These are phyloP conservation scores for Lithohypha guttulata DNA, from an alignment of 2,329 filamentous ascomycete species.

Conservation along the genomic window DNA sequence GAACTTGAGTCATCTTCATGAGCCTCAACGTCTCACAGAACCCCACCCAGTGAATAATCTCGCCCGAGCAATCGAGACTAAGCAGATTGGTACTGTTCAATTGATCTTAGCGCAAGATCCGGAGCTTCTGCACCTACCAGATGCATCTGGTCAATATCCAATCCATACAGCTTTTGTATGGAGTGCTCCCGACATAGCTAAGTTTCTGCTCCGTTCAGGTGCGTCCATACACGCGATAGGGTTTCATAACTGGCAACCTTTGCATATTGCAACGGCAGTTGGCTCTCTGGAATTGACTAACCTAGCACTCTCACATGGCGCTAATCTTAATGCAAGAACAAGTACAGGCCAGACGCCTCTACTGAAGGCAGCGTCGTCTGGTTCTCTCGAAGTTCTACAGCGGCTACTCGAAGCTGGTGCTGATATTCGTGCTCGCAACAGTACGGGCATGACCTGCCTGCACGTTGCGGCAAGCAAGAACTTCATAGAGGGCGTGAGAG, in stretches of 20 bases:
- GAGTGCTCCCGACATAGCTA: slow-evolving; percentile 10
- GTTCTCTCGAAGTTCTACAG: slow-evolving; percentile 16
- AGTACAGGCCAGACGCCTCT: slow-evolving; percentile 17
- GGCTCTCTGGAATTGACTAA: slow-evolving; percentile 17
- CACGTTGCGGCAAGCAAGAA: slow-evolving; percentile 32
- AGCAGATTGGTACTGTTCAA: slow-evolving; percentile 11
- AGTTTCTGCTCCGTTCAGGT: slow-evolving; percentile 17
- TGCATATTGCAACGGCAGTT: slow-evolving; percentile 21
- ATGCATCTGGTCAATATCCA: slow-evolving; percentile 18
- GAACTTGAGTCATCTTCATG: slow-evolving; percentile 10
- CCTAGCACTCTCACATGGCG: slow-evolving; percentile 14
- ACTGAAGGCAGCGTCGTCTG: slow-evolving; percentile 18
- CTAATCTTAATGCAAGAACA: slow-evolving; percentile 12
- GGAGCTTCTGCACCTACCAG: slow-evolving; percentile 10
- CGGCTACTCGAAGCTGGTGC: slow-evolving; percentile 30
- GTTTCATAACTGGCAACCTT: slow-evolving; percentile 18
- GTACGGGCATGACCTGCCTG: slow-evolving; percentile 30
- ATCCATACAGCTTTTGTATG: slow-evolving; percentile 18
- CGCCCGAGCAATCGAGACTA: slow-evolving; percentile 14
- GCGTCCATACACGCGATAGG: slow-evolving; percentile 17
- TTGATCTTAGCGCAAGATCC: slow-evolving; percentile 9
- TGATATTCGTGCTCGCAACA: slow-evolving; percentile 24
- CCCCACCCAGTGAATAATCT: no score
- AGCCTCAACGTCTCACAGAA: slow-evolving; percentile 10
- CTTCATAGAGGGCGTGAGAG: slow-evolving; percentile 28